Evolutionary conservation across 495 filamentous ascomycete genomes (phyloP).

Genomic region (Aspergillus taichungensis): DNA sequence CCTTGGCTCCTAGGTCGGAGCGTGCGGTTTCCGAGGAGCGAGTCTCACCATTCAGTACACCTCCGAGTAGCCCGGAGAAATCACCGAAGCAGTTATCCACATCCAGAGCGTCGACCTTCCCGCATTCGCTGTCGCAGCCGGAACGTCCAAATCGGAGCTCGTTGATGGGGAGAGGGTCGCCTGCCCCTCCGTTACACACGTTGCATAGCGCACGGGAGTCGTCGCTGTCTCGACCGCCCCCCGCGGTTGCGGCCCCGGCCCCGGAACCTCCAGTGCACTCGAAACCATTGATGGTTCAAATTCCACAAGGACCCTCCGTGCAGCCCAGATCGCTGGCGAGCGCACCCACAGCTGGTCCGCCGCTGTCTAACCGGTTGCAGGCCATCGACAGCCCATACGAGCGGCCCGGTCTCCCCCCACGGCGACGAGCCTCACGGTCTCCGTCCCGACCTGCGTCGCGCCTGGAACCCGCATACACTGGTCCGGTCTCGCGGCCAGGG

Average conservation of each 20-base stretch:
- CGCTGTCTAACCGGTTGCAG: constrained; percentile 17
- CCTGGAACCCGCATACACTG: constrained; percentile 9
- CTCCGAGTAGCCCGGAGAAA: constrained; percentile 68
- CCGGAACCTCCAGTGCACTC: constrained; percentile 21
- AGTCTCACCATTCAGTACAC: constrained; percentile 84
- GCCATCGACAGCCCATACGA: constrained; percentile 36
- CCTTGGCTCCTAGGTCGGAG: constrained; percentile 30
- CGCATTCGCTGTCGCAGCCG: constrained; percentile 13
- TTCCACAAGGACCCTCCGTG: constrained; percentile 18
- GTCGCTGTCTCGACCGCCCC: constrained; percentile 19
- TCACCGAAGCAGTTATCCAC: constrained; percentile 13
- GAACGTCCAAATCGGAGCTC: constrained; percentile 15
- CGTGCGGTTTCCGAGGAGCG: constrained; percentile 36
- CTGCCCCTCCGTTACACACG: constrained; percentile 7
- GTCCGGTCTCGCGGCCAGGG: constrained; percentile 11
- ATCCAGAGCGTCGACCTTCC: constrained; percentile 4
- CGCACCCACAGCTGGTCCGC: constrained; percentile 1
- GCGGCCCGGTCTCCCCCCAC: constrained; percentile 53
- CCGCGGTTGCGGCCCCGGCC: too few species aligned
- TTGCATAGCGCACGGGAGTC: constrained; percentile 18
- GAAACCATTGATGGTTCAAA: constrained; percentile 29
- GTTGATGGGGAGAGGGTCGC: constrained; percentile 22
- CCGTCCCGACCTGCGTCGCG: constrained; percentile 22
- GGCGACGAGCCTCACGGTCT: constrained; percentile 26
- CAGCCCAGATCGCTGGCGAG: constrained; percentile 14